Base-by-base conservation (phyloP, 2,329 filamentous ascomycete species). In the Thelonectria blattea region DNA sequence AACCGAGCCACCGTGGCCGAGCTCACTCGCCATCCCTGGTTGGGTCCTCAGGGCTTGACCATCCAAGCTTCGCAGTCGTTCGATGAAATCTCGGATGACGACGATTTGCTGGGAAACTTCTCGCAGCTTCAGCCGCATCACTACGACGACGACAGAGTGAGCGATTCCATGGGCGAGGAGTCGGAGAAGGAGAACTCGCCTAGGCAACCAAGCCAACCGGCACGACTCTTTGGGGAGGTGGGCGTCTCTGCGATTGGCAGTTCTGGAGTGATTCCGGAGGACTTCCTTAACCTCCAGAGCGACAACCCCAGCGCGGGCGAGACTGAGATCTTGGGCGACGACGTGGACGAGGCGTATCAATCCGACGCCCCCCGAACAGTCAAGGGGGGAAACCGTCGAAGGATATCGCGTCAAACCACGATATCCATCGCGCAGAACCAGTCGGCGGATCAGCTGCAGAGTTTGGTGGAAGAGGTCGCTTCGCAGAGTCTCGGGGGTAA, bases 141-240 rank as follows among this genome's bases (percentile, higher is more conserved):
- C 50, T 69, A 71, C 30, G 75, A 79, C 10, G 73, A 75, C 15
- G 77, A 80, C 43, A 68, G 77, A 10, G 71, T 80, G 2, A 76
- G 78, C 56, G 78, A 76, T 51, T 83, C 80, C 1, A 74, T 77
- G 66, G 76, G 77, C 63, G 91, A 91, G 65, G 89, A 92, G 61
- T 92, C 90, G 5, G 91, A 93, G 73, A 92, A 92, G 69, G 91
- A 93, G 73, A 93, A 91, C 8, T 84, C 86, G 51, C 89, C 90
- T 74, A 86, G 90, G 48, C 88, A 87, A 77, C 87, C 73, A 18
- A 66, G 69, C 12, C 76, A 74, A 5, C 74, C 72, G 3, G 79
- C 74, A 3, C 78, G 78, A 10, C 72, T 87, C 2, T 87, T 86
- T 69, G 85, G 85, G 2, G 85, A 87, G 62, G 81, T 87, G 6